These are phyloP conservation scores for Chaetoceros muelleri DNA, from an alignment of 108 stramenopile genomes.

Conservation along the genomic window DNA sequence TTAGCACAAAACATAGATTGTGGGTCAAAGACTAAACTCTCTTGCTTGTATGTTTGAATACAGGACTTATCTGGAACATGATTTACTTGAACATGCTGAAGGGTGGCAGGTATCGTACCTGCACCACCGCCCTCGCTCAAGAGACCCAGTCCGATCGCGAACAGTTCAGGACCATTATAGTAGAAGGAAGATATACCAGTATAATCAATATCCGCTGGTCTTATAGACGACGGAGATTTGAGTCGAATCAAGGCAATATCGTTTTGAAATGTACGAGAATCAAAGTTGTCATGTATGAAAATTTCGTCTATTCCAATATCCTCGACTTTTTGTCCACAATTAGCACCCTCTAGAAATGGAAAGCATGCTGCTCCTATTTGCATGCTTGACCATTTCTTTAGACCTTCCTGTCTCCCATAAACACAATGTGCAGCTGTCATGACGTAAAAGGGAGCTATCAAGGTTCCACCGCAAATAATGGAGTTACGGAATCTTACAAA, in stretches of 20 bases:
- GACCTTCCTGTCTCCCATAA: not conserved
- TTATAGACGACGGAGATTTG: not conserved
- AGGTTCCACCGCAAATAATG: constrained; percentile 23
- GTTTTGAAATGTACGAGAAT: not conserved
- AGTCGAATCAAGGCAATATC: not conserved
- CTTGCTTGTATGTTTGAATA: not conserved
- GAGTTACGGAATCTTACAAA: constrained; percentile 1
- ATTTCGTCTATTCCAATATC: not conserved
- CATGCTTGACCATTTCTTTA: not conserved
- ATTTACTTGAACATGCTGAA: not conserved
- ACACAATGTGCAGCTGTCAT: constrained; percentile 42
- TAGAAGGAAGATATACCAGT: not conserved
- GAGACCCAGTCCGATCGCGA: not conserved
- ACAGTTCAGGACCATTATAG: not conserved
- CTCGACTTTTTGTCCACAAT: not conserved
- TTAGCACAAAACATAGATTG: constrained; percentile 30
- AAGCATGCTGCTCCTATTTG: not conserved
- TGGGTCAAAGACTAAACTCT: not conserved
- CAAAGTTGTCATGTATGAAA: not conserved
- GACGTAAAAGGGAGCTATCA: constrained; percentile 32
- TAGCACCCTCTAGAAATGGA: not conserved
- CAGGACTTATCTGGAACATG: not conserved
- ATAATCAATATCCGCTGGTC: not conserved
- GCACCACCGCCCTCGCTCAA: not conserved
- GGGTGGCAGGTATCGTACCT: not conserved